A percentile compares a stretch with the other conserved stretches of the same genome.
These are phyloP conservation scores for Dendrostoma leiphaemia DNA, from an alignment of 2,329 filamentous ascomycete genomes.

Conservation along the genomic window DNA sequence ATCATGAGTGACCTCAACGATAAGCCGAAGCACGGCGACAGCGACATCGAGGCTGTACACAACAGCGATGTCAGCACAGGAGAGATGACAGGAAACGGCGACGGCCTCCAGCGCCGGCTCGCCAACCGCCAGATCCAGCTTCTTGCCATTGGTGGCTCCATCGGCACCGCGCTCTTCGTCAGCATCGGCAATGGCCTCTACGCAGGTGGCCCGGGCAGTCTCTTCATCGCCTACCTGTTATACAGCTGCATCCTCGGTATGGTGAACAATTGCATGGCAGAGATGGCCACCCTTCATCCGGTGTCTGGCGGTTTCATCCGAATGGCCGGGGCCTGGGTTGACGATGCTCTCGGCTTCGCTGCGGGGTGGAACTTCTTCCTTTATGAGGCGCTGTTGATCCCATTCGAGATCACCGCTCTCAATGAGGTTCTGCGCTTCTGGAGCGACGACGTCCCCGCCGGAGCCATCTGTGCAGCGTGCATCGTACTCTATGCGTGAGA, in stretches of 20 bases:
- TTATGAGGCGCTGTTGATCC: conserved; percentile 39
- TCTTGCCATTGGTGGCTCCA: conserved; percentile 57
- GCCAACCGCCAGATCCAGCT: conserved; percentile 57
- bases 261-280: conserved; percentile 64
- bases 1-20: conserved; percentile 8
- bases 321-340: conserved; percentile 63
- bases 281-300: conserved; percentile 63
- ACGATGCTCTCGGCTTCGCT: conserved; percentile 63
- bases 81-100: conserved; percentile 12
- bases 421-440: conserved; percentile 45
- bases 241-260: conserved; percentile 56
- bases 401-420: conserved; percentile 40
- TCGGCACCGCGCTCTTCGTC: conserved; percentile 59
- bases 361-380: conserved; percentile 43
- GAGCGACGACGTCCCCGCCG: conserved; percentile 41
- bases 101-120: conserved; percentile 43
- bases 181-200: conserved; percentile 56
- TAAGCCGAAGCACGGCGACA: conserved; percentile 12
- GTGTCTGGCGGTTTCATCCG: conserved; percentile 63
- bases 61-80: conserved; percentile 6
- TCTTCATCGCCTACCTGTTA: conserved; percentile 58
- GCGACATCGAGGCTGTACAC: conserved; percentile 7
- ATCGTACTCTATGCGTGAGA: conserved; percentile 57
- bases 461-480: conserved; percentile 53
- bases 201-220: conserved; percentile 42